These are phyloP conservation scores for Pyronema domesticum DNA, from an alignment of 495 filamentous ascomycete genomes.

Conservation along the genomic window DNA sequence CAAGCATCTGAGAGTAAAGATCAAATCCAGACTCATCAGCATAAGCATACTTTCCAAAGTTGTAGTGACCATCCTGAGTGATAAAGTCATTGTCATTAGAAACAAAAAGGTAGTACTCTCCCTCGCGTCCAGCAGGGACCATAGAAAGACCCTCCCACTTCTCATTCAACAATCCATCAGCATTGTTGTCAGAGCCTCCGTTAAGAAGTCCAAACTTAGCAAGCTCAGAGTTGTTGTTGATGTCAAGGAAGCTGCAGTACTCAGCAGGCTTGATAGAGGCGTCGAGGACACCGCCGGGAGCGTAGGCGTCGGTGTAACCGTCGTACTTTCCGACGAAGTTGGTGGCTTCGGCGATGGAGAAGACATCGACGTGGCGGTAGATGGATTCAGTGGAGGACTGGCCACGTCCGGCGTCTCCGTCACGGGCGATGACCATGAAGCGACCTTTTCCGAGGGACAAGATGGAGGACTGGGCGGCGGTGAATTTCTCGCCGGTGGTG, in stretches of 20 bases:
- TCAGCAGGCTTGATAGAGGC: constrained; percentile 39
- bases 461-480: constrained; percentile 58
- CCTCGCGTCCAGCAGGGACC: constrained; percentile 36
- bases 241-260: constrained; percentile 57
- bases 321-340: constrained; percentile 46
- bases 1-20: constrained; percentile 51
- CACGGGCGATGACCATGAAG: constrained; percentile 54
- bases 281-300: constrained; percentile 37
- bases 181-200: constrained; percentile 37
- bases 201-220: constrained; percentile 53
- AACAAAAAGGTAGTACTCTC: constrained; percentile 42
- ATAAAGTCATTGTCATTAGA: constrained; percentile 63
- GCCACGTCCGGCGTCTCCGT: constrained; percentile 44
- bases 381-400: constrained; percentile 33
- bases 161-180: constrained; percentile 43
- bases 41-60: constrained; percentile 43
- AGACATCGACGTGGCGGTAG: constrained; percentile 59
- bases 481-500: constrained; percentile 27
- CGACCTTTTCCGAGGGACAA: constrained; percentile 43
- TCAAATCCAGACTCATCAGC: constrained; percentile 44
- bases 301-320: constrained; percentile 24
- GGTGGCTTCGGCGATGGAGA: constrained; percentile 47
- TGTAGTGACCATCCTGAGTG: constrained; percentile 53
- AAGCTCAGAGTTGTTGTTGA: constrained; percentile 51
- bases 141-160: constrained; percentile 65